phyloP scores from a whole-genome alignment of 306 rosid genomes.

The Fragaria ananassa region DNA sequence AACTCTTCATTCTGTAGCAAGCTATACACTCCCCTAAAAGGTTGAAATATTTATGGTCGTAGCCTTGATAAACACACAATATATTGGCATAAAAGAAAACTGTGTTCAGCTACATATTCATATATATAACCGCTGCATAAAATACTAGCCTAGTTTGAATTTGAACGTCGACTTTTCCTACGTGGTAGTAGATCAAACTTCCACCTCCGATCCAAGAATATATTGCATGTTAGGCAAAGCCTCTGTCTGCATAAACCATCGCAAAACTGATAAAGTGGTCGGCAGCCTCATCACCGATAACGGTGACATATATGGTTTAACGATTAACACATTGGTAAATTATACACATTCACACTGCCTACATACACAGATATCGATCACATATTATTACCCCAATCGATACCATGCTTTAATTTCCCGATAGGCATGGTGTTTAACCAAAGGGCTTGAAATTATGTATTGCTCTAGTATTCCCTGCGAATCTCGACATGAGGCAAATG shows the following conservation, averaged over 20 bases:
- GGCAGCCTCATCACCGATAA: background rate
- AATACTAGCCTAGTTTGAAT: background rate
- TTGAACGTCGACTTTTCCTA: background rate
- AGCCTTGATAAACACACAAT: background rate
- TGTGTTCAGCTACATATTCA: background rate
- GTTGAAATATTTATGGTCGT: background rate
- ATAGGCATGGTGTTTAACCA: background rate
- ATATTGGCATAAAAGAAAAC: background rate
- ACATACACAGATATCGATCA: background rate
- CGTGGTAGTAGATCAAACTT: background rate
- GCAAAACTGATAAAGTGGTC: background rate
- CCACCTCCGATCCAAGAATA: background rate
- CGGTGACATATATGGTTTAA: background rate
- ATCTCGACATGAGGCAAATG: background rate
- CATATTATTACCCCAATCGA: background rate
- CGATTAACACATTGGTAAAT: background rate
- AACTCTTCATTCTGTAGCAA: background rate
- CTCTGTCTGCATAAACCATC: background rate
- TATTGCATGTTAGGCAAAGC: background rate
- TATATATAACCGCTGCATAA: background rate
- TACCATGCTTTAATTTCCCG: background rate
- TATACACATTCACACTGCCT: background rate
- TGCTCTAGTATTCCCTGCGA: background rate
- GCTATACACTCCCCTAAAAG: background rate
- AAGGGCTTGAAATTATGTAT: background rate